Conservation (phyloP, 2,329 filamentous ascomycete species). For the Botrytis squamosa region DNA sequence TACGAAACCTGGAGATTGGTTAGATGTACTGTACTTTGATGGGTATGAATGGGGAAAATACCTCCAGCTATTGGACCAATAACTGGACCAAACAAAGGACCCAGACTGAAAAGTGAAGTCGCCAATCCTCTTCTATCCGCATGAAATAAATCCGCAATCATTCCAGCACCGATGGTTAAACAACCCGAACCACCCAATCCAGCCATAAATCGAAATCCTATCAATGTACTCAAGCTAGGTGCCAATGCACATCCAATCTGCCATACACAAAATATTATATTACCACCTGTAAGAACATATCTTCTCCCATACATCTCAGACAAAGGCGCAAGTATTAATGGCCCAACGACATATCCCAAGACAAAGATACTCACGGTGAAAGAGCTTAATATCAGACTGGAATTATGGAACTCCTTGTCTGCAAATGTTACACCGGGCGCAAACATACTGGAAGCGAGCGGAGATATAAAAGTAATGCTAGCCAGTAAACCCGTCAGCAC, state of each 20-base stretch:
- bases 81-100: conserved; percentile 40
- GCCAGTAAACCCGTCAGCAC: conserved; percentile 36
- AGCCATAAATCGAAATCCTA: conserved; percentile 60
- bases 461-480: conserved; percentile 40
- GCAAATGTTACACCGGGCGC: conserved; percentile 64
- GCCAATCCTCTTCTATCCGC: conserved; percentile 26
- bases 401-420: conserved; percentile 56
- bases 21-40: not conserved
- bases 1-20: conserved; percentile 35
- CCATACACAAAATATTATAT: conserved; percentile 52
- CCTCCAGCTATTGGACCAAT: conserved; percentile 39
- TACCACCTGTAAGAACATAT: conserved; percentile 44
- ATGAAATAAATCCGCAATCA: conserved; percentile 30
- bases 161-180: conserved; percentile 34
- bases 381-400: conserved; percentile 48
- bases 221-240: conserved; percentile 48
- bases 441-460: conserved; percentile 54
- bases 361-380: conserved; percentile 53
- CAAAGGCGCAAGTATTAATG: conserved; percentile 45
- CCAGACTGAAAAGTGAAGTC: conserved; percentile 28
- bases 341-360: conserved; percentile 31
- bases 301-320: conserved; percentile 58
- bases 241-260: conserved; percentile 55
- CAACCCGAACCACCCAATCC: conserved; percentile 54
- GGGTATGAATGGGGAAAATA: not conserved